Conservation (phyloP, 2,329 filamentous ascomycete genomes). For the Pseudogymnoascus verrucosus region DNA sequence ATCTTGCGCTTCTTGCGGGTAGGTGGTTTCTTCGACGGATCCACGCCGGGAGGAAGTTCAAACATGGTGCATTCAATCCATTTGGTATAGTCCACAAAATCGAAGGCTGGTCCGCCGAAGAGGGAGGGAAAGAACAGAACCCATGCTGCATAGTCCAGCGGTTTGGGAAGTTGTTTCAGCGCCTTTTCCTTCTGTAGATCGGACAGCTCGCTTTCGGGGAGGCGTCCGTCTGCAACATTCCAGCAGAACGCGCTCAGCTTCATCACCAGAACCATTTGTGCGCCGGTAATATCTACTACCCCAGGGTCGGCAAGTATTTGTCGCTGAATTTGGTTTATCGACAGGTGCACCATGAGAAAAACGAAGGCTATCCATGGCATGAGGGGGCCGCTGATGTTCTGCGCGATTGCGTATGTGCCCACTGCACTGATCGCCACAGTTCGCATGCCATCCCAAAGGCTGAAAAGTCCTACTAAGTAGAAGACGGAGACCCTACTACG, state of each 20-base stretch:
- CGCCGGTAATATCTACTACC: conserved; percentile 78
- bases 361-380: conserved; percentile 98
- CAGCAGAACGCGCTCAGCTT: conserved; percentile 95
- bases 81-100: conserved; percentile 83
- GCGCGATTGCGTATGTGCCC: conserved; percentile 75
- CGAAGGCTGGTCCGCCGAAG: conserved; percentile 85
- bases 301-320: conserved; percentile 61
- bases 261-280: conserved; percentile 98
- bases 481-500: conserved; percentile 64
- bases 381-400: conserved; percentile 74
- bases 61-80: conserved; percentile 97
- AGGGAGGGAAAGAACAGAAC: conserved; percentile 92
- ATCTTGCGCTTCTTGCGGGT: conserved; percentile 89
- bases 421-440: conserved; percentile 73
- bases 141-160: conserved; percentile 81
- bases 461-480: conserved; percentile 88
- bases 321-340: conserved; percentile 76
- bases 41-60: conserved; percentile 70
- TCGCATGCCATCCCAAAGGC: conserved; percentile 76
- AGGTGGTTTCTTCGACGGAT: conserved; percentile 74
- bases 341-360: conserved; percentile 94
- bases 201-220: conserved; percentile 71
- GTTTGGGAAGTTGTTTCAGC: conserved; percentile 61
- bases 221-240: conserved; percentile 89
- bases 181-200: conserved; percentile 79